Evolutionary conservation across 805 yeast genomes (phyloP).

Genomic region (Sugiyamaella smithiae): DNA sequence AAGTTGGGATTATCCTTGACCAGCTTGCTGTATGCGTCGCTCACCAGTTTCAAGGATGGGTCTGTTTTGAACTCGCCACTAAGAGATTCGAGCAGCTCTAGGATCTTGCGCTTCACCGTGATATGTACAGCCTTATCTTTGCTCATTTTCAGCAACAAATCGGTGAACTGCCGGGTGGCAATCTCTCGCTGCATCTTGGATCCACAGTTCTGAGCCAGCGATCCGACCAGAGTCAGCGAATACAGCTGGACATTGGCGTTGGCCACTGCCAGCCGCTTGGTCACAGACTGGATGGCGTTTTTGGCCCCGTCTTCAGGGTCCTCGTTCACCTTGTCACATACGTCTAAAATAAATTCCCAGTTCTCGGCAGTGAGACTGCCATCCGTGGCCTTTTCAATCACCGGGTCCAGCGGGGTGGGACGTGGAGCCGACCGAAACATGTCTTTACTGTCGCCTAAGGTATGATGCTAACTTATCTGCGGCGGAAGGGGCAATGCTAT

Average conservation of each 20-base stretch:
- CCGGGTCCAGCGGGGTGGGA: conserved; percentile 28
- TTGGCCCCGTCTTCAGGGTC: conserved; percentile 58
- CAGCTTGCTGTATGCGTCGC: conserved; percentile 55
- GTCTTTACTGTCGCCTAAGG: background rate
- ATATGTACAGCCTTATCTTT: conserved; percentile 58
- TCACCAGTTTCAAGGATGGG: conserved; percentile 71
- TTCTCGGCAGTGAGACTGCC: conserved; percentile 62
- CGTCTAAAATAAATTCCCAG: conserved; percentile 62
- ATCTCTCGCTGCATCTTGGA: conserved; percentile 62
- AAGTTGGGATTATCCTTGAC: conserved; percentile 41
- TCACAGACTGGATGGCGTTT: conserved; percentile 46
- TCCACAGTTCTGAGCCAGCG: conserved; percentile 77
- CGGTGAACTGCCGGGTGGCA: conserved; percentile 55
- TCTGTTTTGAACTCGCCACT: conserved; percentile 63
- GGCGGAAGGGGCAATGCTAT: no score
- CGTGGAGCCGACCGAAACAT: conserved; percentile 30
- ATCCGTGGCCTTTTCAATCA: conserved; percentile 54
- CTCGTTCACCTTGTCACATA: conserved; percentile 61
- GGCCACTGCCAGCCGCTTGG: conserved; percentile 45
- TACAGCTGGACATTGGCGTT: conserved; percentile 68
- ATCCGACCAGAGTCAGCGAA: conserved; percentile 49
- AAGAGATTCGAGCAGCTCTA: conserved; percentile 67
- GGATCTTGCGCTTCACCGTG: conserved; percentile 61
- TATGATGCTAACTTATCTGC: background rate
- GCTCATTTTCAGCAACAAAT: conserved; percentile 47